Percentiles rank a stretch among this genome's conserved stretches.
Evolutionary conservation across 1,284 basidiomycete genomes (phyloP).

Genomic region (Trametes versicolor): DNA sequence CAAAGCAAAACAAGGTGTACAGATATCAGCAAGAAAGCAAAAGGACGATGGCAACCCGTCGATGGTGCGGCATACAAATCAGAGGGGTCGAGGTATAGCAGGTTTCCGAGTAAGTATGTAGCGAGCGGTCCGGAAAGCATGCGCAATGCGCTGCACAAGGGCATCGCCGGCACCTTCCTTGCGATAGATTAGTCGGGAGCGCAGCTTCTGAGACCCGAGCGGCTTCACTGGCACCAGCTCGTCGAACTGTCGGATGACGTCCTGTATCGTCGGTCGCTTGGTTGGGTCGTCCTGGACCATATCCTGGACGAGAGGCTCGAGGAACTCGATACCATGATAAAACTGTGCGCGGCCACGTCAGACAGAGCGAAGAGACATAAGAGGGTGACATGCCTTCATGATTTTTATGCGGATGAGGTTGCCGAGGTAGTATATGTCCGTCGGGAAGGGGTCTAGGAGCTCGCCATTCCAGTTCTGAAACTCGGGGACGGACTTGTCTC

Average conservation of each 20-base stretch:
- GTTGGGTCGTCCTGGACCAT: conserved; percentile 33
- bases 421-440: conserved; percentile 43
- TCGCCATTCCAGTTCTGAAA: conserved; percentile 14
- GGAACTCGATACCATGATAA: conserved; percentile 25
- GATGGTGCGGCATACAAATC: background rate
- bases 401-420: conserved; percentile 43
- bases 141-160: conserved; percentile 3
- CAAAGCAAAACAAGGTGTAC: background rate
- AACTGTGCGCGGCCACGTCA: background rate
- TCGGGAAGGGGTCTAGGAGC: conserved; percentile 39
- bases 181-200: conserved; percentile 10
- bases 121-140: conserved; percentile 9
- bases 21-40: background rate
- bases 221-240: conserved; percentile 6
- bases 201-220: conserved; percentile 19
- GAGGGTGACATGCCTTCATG: conserved; percentile 25
- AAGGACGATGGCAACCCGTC: background rate
- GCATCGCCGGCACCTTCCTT: background rate
- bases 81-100: conserved; percentile 2
- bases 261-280: conserved; percentile 31
- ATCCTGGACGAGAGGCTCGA: conserved; percentile 23
- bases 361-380: background rate
- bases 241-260: conserved; percentile 25
- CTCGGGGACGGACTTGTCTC: conserved; percentile 24
- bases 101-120: conserved; percentile 20